Evolutionary conservation across 2,329 filamentous ascomycete species (phyloP), one percentile per base, ranked within the genome.

Genomic region (Bisporella sp.): DNA sequence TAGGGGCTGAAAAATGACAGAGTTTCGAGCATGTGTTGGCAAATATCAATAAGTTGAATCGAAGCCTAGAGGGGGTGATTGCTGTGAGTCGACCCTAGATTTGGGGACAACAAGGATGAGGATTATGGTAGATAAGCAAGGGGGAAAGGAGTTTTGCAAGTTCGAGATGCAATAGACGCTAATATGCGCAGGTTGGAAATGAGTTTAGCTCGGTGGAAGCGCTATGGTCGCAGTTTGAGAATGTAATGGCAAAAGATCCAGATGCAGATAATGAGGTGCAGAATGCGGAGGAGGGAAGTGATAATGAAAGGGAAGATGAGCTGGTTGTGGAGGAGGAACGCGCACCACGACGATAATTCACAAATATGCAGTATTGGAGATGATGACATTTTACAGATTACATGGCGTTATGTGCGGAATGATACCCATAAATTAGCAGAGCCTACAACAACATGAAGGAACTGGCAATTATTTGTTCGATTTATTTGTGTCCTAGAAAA

Each of bases 151-250:
- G 21, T 21, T 39, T 5, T 47, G 29, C 37, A 5, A 13, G 31
- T 21, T 21, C 21, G 21, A 21, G 21, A 21, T 21, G 45, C 13
- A 13, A 29, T n/a, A 33, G 9, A 46, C 31, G 40, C 41, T 48
- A 31, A 46, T 41, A 5, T 11, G 29, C 44, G 28, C 49, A 89
- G 84, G 84, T 99, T 47, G 93, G 93, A 37, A 96, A 96, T 69
- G 93, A 99, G 64, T 96, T 99, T 70, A 85, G 87, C n/a, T 91
- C 89, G 4, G 93, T 99, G 41, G 93, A 99, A 69, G 90, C 89
- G 31, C 77, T 99, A 12, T 99, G 93, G 93, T 95, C 88, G 39
- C 89, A 95, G 63, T 97, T 99, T 64, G 93, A 99, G 71, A 87
- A 85, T 59, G 91, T 97, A 60, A 97, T 96, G 91, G 88, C 81